Percentiles rank a stretch among this genome's conserved stretches.
Conservation (phyloP, 2,329 filamentous ascomycete species). For the Xylaria multiplex region DNA sequence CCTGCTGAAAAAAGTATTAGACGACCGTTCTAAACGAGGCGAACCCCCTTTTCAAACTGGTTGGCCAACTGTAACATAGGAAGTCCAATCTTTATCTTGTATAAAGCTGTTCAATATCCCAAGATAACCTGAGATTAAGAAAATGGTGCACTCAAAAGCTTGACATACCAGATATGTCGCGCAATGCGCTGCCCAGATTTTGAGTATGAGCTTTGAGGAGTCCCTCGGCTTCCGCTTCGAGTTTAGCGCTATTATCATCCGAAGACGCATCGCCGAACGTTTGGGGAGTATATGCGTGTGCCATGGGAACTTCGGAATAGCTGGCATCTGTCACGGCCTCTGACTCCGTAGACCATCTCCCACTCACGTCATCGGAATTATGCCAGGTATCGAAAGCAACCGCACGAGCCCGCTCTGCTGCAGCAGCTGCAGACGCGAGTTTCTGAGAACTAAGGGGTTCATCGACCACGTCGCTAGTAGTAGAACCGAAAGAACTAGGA, state of each 20-base stretch:
- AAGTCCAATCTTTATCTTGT: background rate
- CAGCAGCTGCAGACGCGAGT: conserved; percentile 48
- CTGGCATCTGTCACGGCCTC: conserved; percentile 28
- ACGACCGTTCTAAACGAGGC: background rate
- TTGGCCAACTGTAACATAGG: background rate
- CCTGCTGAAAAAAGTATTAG: conserved; percentile 16
- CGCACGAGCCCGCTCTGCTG: conserved; percentile 52
- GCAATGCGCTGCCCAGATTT: conserved; percentile 4
- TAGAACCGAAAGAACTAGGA: conserved; percentile 48
- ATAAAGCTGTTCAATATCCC: background rate
- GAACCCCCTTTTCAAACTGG: background rate
- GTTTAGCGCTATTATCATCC: conserved; percentile 1
- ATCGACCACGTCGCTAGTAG: conserved; percentile 40
- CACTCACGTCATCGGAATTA: conserved; percentile 42
- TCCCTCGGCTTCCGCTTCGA: conserved; percentile 36
- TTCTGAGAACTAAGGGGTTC: conserved; percentile 27
- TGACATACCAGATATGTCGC: conserved; percentile 22
- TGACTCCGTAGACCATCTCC: conserved; percentile 36
- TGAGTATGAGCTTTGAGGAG: conserved; percentile 37
- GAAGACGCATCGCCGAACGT: background rate
- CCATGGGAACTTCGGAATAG: conserved; percentile 28
- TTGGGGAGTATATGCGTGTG: background rate
- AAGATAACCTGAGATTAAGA: background rate
- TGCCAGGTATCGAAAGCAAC: conserved; percentile 50
- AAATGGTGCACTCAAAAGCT: background rate